These are phyloP conservation scores for Leishmania lainsoni DNA, from an alignment of 208 protist genomes.

Conservation along the genomic window DNA sequence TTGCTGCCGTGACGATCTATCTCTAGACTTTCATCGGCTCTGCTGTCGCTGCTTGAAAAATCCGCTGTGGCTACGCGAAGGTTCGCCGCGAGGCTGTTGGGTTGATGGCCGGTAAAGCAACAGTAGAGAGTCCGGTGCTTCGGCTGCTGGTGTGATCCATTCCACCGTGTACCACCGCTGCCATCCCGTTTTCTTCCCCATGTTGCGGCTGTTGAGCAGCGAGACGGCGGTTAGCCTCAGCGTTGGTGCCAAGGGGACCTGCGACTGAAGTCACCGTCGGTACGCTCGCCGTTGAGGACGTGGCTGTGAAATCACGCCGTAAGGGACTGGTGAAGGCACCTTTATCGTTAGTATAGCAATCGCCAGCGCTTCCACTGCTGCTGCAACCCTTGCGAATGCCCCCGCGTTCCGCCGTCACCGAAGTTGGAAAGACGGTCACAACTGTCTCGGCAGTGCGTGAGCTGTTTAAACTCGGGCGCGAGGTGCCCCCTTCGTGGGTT, in stretches of 20 bases:
- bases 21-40: background rate
- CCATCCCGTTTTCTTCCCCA: background rate
- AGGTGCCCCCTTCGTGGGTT: background rate
- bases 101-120: background rate
- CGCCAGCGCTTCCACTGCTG: constrained; percentile 13
- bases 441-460: no score
- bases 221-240: background rate
- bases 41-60: background rate
- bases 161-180: background rate
- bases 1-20: background rate
- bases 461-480: no score
- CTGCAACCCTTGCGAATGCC: background rate
- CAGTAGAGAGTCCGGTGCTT: background rate
- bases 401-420: no score
- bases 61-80: background rate
- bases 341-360: background rate
- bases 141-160: background rate
- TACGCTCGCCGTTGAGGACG: background rate
- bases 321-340: background rate
- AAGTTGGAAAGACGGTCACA: no score
- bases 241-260: background rate
- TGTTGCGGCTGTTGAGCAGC: background rate
- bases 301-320: background rate
- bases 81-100: background rate
- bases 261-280: background rate